Base-by-base conservation (phyloP, 495 filamentous ascomycete species). In the Sporormia fimetaria region DNA sequence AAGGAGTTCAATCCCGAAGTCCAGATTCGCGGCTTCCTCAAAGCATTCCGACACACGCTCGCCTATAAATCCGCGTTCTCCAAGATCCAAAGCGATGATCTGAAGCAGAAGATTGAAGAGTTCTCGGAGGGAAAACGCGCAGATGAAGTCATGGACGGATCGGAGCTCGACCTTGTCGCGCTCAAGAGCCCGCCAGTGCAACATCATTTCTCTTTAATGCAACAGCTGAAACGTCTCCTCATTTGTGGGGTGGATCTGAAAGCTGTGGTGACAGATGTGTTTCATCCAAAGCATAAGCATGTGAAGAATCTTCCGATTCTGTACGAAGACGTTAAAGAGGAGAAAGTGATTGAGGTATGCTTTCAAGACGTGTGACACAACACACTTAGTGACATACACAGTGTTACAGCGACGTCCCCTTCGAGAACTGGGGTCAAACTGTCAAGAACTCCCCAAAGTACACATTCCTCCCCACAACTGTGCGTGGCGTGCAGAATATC, bases 361-460 rank as follows among this genome's bases (percentile, higher is more conserved):
- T 20, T 18, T 33, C 11, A 3, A 14, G 21, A 5, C 18, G 9
- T 12, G 20, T 8, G 15, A 35, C 17, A 15, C 28, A 18, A 36
- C 26, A 17, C 37, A 6, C 7, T 27, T 11, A 22, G 0, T 34
- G 5, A 2, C 17, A 6, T 22, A n/a, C 12, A 25, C 17, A 56
- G 53, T 51, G 52, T 12, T 52, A 52, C 22, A 44, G 31, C 18
- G 32, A 57, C 21, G 53, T 54, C 4, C 42, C 47, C 12, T 74
- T 74, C 39, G 23, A 63, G 21, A 74, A 74, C 45, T 74, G 70
- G 70, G 70, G 70, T 7, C 40, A 48, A 12, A 65, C 54, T 6
- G 57, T 71, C n/a, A 38, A 52, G 14, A 70, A 71, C 41, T 63
- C 37, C 2, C 70, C 70, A 1, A 48, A 31, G 21, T 59, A 52